These are phyloP conservation scores for Wickerhamiella qilinensis DNA, from an alignment of 805 yeast species.

Conservation along the genomic window DNA sequence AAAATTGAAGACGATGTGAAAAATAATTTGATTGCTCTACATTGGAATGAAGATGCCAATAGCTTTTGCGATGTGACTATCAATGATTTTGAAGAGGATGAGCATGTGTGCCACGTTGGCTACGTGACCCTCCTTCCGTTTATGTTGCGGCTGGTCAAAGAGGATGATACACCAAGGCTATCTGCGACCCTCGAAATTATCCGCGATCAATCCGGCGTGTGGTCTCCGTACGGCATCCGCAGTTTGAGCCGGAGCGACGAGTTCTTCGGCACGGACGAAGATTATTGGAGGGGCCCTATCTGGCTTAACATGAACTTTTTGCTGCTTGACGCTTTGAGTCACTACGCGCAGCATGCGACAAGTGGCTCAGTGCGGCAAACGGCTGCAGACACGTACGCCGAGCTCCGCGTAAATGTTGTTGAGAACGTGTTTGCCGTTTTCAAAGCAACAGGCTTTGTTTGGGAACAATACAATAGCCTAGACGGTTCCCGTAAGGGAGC, in stretches of 20 bases:
- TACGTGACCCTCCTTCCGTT: slow-evolving; percentile 81
- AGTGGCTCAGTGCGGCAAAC: slow-evolving; percentile 23
- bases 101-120: slow-evolving; percentile 73
- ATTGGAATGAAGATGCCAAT: slow-evolving; percentile 57
- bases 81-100: slow-evolving; percentile 50
- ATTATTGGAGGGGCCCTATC: slow-evolving; percentile 91
- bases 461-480: slow-evolving; percentile 76
- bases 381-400: slow-evolving; percentile 36
- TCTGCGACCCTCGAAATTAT: slow-evolving; percentile 39
- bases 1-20: slow-evolving; percentile 39
- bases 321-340: slow-evolving; percentile 48
- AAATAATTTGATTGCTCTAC: slow-evolving; percentile 51
- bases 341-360: slow-evolving; percentile 29
- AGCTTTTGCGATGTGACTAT: slow-evolving; percentile 75
- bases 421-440: slow-evolving; percentile 54
- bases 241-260: slow-evolving; percentile 57
- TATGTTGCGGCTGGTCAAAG: slow-evolving; percentile 43
- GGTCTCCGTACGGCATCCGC: slow-evolving; percentile 66
- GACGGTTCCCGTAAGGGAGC: slow-evolving; percentile 70
- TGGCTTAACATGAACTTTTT: slow-evolving; percentile 89
- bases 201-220: slow-evolving; percentile 54
- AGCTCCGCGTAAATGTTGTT: slow-evolving; percentile 52
- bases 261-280: slow-evolving; percentile 60
- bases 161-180: slow-evolving; percentile 32
- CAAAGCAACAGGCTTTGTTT: slow-evolving; percentile 61